A percentile compares a stretch with the other conserved stretches of the same genome.
These are phyloP conservation scores for Microbotryomycetes sp. DNA, from an alignment of 1,284 basidiomycete genomes.

Conservation along the genomic window DNA sequence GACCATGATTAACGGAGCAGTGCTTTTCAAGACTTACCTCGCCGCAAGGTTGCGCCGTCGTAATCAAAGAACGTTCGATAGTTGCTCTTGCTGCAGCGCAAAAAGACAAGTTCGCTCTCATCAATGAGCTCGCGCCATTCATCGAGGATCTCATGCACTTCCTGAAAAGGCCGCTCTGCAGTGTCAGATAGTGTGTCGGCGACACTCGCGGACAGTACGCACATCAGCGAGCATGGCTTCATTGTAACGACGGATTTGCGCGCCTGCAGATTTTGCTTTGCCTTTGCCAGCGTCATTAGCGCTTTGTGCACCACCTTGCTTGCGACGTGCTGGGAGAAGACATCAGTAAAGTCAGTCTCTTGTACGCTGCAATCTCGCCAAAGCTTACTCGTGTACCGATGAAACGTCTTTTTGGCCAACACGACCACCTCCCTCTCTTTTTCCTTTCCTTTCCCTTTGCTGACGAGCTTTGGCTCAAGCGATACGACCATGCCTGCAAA, in stretches of 20 bases:
- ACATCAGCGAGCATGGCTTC: constrained; percentile 87
- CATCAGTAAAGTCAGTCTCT: constrained; percentile 33
- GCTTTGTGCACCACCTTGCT: constrained; percentile 93
- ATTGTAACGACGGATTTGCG: constrained; percentile 86
- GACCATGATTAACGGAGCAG: not conserved
- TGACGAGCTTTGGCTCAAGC: constrained; percentile 47
- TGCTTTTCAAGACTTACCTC: constrained; percentile 41
- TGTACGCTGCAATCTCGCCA: no score
- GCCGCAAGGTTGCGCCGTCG: constrained; percentile 57
- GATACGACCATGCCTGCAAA: constrained; percentile 85
- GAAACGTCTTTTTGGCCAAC: constrained; percentile 89
- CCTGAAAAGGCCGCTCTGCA: constrained; percentile 47
- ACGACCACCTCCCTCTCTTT: constrained; percentile 66
- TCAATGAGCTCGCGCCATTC: constrained; percentile 80
- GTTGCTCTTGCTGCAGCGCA: constrained; percentile 78
- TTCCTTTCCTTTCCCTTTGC: constrained; percentile 45
- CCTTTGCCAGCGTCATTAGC: constrained; percentile 89
- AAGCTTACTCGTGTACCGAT: constrained; percentile 85
- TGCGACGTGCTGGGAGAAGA: constrained; percentile 64
- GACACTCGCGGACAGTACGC: constrained; percentile 36
- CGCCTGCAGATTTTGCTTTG: constrained; percentile 89
- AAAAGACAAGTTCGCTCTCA: constrained; percentile 75
- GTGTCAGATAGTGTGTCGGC: no score
- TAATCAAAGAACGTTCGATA: constrained; percentile 76
- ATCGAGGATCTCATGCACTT: constrained; percentile 69